phyloP scores from a whole-genome alignment of 352 stramenopile genomes.

The Globisporangium okanoganense region DNA sequence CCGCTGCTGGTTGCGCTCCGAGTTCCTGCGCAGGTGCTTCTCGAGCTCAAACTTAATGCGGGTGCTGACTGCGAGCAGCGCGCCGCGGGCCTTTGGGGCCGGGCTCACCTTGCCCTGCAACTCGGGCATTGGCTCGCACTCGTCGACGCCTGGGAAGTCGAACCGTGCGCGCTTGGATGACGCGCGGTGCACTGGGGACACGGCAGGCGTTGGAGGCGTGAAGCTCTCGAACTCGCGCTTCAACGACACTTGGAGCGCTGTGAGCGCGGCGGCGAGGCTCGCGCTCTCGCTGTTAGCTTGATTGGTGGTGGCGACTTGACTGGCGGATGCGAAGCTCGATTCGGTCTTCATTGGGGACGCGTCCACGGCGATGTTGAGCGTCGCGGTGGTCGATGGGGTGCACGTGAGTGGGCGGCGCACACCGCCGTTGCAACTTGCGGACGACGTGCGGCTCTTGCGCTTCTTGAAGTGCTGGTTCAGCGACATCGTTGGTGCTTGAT shows the following conservation, averaged over 20 bases:
- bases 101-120: slow-evolving; percentile 25
- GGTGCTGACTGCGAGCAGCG: slow-evolving; percentile 67
- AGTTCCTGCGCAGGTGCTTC: slow-evolving; percentile 43
- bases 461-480: slow-evolving; percentile 72
- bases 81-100: slow-evolving; percentile 35
- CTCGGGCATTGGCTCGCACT: slow-evolving; percentile 20
- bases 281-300: slow-evolving; percentile 27
- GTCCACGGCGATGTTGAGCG: not conserved
- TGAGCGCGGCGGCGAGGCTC: slow-evolving; percentile 54
- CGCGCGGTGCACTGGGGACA: slow-evolving; percentile 53
- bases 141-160: slow-evolving; percentile 34
- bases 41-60: slow-evolving; percentile 75
- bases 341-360: slow-evolving; percentile 4
- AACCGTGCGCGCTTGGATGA: slow-evolving; percentile 56
- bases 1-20: slow-evolving; percentile 39
- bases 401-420: not conserved
- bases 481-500: slow-evolving; percentile 21
- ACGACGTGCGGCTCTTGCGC: slow-evolving; percentile 47
- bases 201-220: slow-evolving; percentile 62
- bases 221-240: slow-evolving; percentile 72
- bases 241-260: slow-evolving; percentile 68
- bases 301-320: slow-evolving; percentile 6
- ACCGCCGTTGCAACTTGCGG: slow-evolving; percentile 7
- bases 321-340: slow-evolving; percentile 12
- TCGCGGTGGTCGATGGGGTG: not conserved